Percentiles rank a stretch among this genome's conserved stretches.
Evolutionary conservation across 2,329 filamentous ascomycete genomes (phyloP).

Genomic region (Trichoderma oligosporum): DNA sequence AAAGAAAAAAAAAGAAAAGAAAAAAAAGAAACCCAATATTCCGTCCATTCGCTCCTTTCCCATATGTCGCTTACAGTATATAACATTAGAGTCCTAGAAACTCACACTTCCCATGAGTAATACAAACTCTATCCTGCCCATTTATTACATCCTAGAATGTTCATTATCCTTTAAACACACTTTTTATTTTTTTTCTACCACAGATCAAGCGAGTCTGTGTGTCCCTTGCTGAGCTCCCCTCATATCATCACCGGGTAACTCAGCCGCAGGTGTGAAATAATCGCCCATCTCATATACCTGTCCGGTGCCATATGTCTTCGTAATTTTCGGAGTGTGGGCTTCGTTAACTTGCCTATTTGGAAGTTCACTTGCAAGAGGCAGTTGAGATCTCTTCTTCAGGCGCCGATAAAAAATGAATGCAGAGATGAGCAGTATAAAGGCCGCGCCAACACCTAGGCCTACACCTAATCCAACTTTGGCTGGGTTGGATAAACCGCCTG

Average conservation of each 20-base stretch:
- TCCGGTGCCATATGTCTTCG: neutral
- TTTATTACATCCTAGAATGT: neutral
- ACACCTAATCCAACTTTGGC: conserved; percentile 24
- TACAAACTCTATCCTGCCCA: neutral
- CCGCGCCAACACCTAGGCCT: conserved; percentile 8
- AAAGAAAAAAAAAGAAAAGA: neutral
- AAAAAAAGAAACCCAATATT: too few relatives aligned
- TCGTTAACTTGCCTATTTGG: neutral
- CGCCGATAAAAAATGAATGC: conserved; percentile 13
- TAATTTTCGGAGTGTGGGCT: neutral
- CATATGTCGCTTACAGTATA: neutral
- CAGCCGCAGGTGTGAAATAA: neutral
- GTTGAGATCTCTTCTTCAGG: neutral
- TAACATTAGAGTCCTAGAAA: neutral
- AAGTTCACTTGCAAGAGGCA: neutral
- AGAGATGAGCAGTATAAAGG: conserved; percentile 17
- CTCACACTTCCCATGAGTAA: neutral
- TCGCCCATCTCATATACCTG: conserved; percentile 9
- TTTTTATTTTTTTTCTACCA: neutral
- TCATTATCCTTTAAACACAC: neutral
- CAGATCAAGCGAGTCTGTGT: neutral
- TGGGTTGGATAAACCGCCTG: conserved; percentile 19
- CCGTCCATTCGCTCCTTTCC: neutral
- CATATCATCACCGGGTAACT: neutral
- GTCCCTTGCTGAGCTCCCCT: neutral